Percentiles rank a stretch among this genome's conserved stretches.
These are phyloP conservation scores for Arthrobotrys sphaeroides DNA, from an alignment of 2,329 filamentous ascomycete genomes.

Conservation along the genomic window DNA sequence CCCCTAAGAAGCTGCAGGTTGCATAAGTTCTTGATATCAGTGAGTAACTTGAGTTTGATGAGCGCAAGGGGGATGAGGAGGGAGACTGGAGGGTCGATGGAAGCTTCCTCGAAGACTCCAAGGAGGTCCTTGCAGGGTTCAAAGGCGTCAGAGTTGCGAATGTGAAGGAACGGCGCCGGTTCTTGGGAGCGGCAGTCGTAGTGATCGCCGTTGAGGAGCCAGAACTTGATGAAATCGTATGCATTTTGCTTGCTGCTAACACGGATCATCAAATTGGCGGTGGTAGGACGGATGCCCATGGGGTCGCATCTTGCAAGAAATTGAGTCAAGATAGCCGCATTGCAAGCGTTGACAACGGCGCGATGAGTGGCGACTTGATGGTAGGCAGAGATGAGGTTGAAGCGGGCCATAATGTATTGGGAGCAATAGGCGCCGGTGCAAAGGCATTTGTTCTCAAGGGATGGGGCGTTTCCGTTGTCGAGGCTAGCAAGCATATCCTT, in stretches of 20 bases:
- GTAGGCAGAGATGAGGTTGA: not conserved
- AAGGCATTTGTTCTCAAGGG: not conserved
- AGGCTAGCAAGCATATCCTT: not conserved
- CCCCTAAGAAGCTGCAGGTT: conserved; percentile 16
- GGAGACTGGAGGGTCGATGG: not conserved
- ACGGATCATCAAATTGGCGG: conserved; percentile 20
- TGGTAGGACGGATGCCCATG: conserved; percentile 6
- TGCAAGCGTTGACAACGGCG: not conserved
- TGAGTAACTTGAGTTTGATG: conserved; percentile 27
- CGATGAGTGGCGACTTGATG: not conserved
- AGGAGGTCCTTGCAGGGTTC: not conserved
- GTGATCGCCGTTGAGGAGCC: conserved; percentile 19
- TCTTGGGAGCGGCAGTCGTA: conserved; percentile 15
- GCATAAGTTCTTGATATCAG: conserved; percentile 6
- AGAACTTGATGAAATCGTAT: conserved; percentile 33
- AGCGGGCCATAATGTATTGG: conserved; percentile 2
- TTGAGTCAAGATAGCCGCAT: not conserved
- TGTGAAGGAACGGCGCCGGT: conserved; percentile 1
- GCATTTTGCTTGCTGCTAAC: not conserved
- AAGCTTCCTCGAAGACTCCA: not conserved
- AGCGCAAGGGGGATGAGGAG: conserved; percentile 13
- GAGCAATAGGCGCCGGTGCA: not conserved
- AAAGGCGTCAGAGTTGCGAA: conserved; percentile 6
- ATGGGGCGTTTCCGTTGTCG: not conserved
- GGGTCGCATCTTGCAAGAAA: conserved; percentile 28